Evolutionary conservation across 1,284 basidiomycete genomes (phyloP).

Genomic region (Psilocybe mexicana): DNA sequence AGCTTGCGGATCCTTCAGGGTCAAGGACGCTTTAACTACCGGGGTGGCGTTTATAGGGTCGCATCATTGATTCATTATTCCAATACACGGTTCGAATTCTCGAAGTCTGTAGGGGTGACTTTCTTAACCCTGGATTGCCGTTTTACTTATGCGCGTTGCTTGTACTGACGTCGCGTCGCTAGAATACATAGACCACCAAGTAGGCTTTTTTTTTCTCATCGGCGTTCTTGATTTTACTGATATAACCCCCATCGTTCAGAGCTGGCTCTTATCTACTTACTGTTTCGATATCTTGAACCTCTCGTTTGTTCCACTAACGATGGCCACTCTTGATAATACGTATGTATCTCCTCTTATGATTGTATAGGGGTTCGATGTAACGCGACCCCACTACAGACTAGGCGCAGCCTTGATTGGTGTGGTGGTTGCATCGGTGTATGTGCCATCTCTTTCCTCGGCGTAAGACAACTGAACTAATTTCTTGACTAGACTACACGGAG

Average conservation of each 20-base stretch:
- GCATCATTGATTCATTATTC: background rate
- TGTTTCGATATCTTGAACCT: conserved; percentile 1
- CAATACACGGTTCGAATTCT: background rate
- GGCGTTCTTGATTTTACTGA: conserved; percentile 4
- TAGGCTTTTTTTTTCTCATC: conserved; percentile 8
- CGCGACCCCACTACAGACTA: conserved; percentile 32
- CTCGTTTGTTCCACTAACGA: background rate
- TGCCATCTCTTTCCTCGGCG: conserved; percentile 8
- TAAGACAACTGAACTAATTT: background rate
- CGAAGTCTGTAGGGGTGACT: background rate
- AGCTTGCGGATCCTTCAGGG: conserved; percentile 16
- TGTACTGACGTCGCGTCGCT: conserved; percentile 10
- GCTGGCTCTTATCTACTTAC: background rate
- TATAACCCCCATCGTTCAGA: conserved; percentile 9
- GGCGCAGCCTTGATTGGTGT: conserved; percentile 53
- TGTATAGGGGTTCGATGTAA: background rate
- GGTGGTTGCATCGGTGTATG: conserved; percentile 46
- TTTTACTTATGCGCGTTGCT: conserved; percentile 10
- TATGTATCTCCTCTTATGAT: conserved; percentile 2
- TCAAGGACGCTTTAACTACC: background rate
- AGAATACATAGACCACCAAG: too few species aligned
- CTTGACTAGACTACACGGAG: conserved; percentile 48
- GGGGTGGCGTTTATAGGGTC: conserved; percentile 4
- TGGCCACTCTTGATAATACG: conserved; percentile 21
- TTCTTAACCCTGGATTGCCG: background rate